Base-by-base conservation (phyloP, 371 early-diverging fungal genomes). In the Actinomortierella wolfii region DNA sequence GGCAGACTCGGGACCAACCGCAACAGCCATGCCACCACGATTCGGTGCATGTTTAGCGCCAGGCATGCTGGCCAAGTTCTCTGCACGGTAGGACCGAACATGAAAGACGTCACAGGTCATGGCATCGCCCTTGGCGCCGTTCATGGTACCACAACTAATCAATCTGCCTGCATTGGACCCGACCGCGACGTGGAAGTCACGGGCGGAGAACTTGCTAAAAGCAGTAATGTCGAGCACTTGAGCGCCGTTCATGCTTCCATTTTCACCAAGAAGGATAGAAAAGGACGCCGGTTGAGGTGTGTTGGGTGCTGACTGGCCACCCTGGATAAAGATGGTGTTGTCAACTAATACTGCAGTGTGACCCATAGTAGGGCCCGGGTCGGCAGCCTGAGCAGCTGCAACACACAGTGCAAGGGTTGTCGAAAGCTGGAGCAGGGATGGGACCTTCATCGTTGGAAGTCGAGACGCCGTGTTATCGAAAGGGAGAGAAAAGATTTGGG, bases 311-410 rank as follows among this genome's bases (percentile, higher is more conserved):
- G 40, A 42, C 3, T 26, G 28, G n/a, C 74, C 74, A 13, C 74
- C 74, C 53, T 63, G 74, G 28, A 73, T 73, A 44, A 67, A 73
- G 54, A 73, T 54, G 17, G 60, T 63, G 25, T 56, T 59, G 51
- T 63, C 67, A n/a, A 63, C 28, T 8, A 73, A 8, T 1, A 43
- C 40, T 3, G 63, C 63, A 0, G 74, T 59, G 39, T 73, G 74
- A 13, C 74, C 74, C 21, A 54, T 13, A 15, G 62, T 61, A 13
- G 44, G 51, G 3, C 23, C 46, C 14, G 62, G 61, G 7, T 47
- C 20, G 2, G 47, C 55, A 24, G 64, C 60, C 25, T n/a, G 24
- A 9, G 52, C 29, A 20, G 41, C 25, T 7, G 56, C 57, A 14
- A 40, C 40, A 47, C 56, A 54, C 26, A 57, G 59, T 15, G 57